Conservation (phyloP, 2,329 filamentous ascomycete genomes). For the Cercospora janseana region DNA sequence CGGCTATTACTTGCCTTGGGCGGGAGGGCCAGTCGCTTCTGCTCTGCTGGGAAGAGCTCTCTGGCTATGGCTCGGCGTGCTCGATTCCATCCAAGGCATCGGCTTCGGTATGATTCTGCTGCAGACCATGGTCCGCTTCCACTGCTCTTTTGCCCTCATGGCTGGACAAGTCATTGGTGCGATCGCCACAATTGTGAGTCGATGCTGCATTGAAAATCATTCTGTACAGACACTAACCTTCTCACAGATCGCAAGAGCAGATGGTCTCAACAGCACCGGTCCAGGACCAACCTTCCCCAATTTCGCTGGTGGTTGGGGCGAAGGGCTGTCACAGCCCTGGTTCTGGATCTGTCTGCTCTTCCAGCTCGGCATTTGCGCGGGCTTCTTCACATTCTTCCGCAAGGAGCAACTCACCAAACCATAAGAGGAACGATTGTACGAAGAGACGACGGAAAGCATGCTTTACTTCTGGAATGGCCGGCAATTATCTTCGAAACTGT, state of each 20-base stretch:
- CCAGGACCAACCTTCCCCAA: conserved; percentile 64
- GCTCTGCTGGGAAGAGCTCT: conserved; percentile 58
- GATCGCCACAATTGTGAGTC: conserved; percentile 54
- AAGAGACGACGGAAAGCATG: background rate
- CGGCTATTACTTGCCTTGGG: conserved; percentile 63
- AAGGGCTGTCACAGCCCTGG: conserved; percentile 52
- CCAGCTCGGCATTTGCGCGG: conserved; percentile 59
- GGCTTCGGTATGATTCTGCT: conserved; percentile 68
- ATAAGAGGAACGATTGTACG: conserved; percentile 24
- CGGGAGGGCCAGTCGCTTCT: conserved; percentile 53
- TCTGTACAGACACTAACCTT: background rate
- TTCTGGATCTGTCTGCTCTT: conserved; percentile 62
- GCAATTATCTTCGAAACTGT: conserved; percentile 14
- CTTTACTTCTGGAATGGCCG: conserved; percentile 18
- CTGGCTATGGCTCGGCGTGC: conserved; percentile 66
- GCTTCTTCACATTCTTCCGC: conserved; percentile 57
- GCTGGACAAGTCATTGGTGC: conserved; percentile 62
- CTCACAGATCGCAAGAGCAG: conserved; percentile 52
- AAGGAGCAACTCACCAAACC: conserved; percentile 60
- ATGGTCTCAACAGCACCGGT: conserved; percentile 60
- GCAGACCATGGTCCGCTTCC: conserved; percentile 58
- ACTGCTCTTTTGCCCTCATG: conserved; percentile 62
- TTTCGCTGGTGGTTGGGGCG: conserved; percentile 50
- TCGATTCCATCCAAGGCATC: conserved; percentile 64
- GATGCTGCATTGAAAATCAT: background rate